phyloP scores from a whole-genome alignment of 2,329 filamentous ascomycete species.

The Trichoderma atrobrunneum region DNA sequence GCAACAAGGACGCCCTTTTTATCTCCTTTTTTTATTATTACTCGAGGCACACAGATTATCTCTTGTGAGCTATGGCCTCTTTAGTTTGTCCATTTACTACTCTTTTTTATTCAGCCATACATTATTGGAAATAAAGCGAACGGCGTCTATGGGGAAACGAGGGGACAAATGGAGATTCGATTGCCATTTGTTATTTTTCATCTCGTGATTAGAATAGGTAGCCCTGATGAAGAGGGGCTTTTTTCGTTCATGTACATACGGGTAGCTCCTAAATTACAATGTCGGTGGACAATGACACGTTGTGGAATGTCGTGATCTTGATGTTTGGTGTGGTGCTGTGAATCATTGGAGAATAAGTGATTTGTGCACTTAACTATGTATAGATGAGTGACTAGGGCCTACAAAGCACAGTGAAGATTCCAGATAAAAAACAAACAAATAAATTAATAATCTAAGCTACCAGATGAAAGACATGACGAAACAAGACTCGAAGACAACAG shows the following conservation, averaged over 20 bases:
- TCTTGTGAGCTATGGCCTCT: background rate
- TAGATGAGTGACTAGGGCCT: too few relatives aligned
- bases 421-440: too few relatives aligned
- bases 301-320: background rate
- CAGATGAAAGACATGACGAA: too few relatives aligned
- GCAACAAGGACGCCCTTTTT: background rate
- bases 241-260: background rate
- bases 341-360: too few relatives aligned
- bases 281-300: background rate
- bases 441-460: too few relatives aligned
- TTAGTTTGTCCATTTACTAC: background rate
- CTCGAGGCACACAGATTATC: background rate
- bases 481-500: too few relatives aligned
- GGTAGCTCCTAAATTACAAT: background rate
- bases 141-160: background rate
- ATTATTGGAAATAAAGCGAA: constrained; percentile 17
- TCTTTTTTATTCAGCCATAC: background rate
- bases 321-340: background rate
- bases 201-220: background rate
- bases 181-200: background rate
- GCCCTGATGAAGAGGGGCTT: background rate
- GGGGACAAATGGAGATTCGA: background rate
- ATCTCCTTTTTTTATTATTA: background rate
- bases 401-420: too few relatives aligned
- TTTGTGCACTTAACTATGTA: too few relatives aligned